These are phyloP conservation scores for Komagataella kurtzmanii DNA, from an alignment of 805 yeast species.

Conservation along the genomic window DNA sequence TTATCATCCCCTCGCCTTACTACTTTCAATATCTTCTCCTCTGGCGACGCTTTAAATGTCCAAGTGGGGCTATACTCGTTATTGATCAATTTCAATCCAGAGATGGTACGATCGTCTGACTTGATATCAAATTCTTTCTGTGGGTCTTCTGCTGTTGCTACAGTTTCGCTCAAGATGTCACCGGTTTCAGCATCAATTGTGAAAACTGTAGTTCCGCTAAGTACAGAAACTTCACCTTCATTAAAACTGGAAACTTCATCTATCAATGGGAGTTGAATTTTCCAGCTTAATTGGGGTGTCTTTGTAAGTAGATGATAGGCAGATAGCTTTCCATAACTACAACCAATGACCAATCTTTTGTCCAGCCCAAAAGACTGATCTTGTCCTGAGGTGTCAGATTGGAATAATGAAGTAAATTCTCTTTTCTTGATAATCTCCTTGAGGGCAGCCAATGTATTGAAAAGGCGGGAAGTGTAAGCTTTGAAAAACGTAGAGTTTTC, in stretches of 20 bases:
- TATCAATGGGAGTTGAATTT: background rate
- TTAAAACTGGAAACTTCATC: background rate
- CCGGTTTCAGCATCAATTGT: background rate
- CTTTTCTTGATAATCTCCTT: background rate
- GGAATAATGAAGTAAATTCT: background rate
- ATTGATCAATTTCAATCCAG: background rate
- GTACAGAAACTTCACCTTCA: background rate
- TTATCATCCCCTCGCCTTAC: conserved; percentile 23
- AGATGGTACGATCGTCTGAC: background rate
- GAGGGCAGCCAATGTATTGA: background rate
- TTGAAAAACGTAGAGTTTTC: conserved; percentile 12
- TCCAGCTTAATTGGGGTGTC: background rate
- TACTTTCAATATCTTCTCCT: conserved; percentile 26
- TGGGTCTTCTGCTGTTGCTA: background rate
- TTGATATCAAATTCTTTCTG: background rate
- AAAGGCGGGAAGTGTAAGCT: conserved; percentile 18
- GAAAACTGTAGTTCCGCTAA: background rate
- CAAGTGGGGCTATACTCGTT: background rate
- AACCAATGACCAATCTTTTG: conserved; percentile 27
- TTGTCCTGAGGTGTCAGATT: conserved; percentile 3
- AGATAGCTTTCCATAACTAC: conserved; percentile 24
- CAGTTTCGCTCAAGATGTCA: background rate
- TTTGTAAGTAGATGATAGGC: conserved; percentile 15
- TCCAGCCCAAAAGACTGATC: conserved; percentile 28
- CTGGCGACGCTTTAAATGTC: background rate